phyloP scores from a whole-genome alignment of 306 rosid species.

The Lotus japonicus region DNA sequence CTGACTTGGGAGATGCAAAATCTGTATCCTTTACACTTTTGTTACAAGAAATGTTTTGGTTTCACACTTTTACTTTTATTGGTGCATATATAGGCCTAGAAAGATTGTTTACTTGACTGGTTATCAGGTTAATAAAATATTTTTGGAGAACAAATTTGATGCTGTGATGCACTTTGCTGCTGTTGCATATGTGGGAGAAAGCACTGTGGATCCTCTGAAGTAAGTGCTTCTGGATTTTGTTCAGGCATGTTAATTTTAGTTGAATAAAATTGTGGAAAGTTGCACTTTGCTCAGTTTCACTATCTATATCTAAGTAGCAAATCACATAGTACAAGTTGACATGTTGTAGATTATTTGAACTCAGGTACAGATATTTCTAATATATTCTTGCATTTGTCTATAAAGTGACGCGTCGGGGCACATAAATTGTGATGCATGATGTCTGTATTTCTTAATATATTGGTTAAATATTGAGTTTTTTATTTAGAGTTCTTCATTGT shows the following conservation, averaged over 20 bases:
- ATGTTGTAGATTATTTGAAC: background rate
- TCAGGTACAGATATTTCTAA: background rate
- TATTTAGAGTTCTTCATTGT: background rate
- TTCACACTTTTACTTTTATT: background rate
- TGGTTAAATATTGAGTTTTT: background rate
- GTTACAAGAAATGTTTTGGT: conserved; percentile 13
- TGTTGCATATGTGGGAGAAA: conserved; percentile 98
- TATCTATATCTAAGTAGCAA: background rate
- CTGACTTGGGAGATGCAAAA: conserved; percentile 79
- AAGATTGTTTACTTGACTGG: conserved; percentile 37
- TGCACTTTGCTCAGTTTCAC: background rate
- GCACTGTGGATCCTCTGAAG: conserved; percentile 89
- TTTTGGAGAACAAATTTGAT: conserved; percentile 81
- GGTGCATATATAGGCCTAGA: background rate
- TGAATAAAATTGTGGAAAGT: conserved; percentile 5
- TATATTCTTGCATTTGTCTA: background rate
- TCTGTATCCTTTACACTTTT: conserved; percentile 50
- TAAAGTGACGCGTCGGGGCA: background rate
- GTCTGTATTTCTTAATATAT: background rate
- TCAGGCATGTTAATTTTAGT: conserved; percentile 9
- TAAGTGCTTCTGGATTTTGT: conserved; percentile 36
- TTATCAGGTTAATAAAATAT: conserved; percentile 78
- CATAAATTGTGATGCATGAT: background rate
- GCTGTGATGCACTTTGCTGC: conserved; percentile 99
- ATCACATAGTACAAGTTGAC: background rate